A percentile compares a stretch with the other conserved stretches of the same genome.
Evolutionary conservation across 352 stramenopile species (phyloP).

Genomic region (Globisporangium takayamanum): DNA sequence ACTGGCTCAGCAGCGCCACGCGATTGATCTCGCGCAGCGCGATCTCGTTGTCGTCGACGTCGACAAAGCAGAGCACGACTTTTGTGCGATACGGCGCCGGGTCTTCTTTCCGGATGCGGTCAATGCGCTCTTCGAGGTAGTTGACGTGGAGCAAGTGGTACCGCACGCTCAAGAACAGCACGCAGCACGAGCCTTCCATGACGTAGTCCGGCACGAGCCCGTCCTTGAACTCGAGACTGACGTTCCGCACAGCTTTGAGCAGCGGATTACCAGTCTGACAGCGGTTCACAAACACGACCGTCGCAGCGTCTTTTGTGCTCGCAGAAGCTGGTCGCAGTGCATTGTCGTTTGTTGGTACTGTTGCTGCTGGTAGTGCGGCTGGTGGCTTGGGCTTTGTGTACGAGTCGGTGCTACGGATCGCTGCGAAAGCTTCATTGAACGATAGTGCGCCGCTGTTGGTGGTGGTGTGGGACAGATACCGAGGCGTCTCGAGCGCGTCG

Average conservation of each 20-base stretch:
- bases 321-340: constrained; percentile 3
- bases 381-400: constrained; percentile 28
- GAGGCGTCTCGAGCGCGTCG: constrained; percentile 12
- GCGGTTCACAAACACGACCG: constrained; percentile 65
- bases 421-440: constrained; percentile 55
- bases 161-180: constrained; percentile 87
- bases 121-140: constrained; percentile 90
- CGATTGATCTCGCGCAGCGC: constrained; percentile 92
- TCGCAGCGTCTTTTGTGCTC: constrained; percentile 34
- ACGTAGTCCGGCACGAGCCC: constrained; percentile 94
- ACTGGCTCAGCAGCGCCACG: constrained; percentile 85
- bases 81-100: constrained; percentile 74
- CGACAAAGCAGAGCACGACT: constrained; percentile 93
- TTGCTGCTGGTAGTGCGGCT: constrained; percentile 1
- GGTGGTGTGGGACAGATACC: constrained; percentile 32
- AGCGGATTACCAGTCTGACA: constrained; percentile 93
- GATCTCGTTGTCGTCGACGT: constrained; percentile 93
- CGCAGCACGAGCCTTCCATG: constrained; percentile 83
- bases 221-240: constrained; percentile 87
- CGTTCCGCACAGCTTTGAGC: constrained; percentile 90
- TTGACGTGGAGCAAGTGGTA: constrained; percentile 86
- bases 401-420: constrained; percentile 47
- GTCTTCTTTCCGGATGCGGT: constrained; percentile 81
- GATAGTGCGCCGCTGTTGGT: constrained; percentile 17
- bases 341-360: neutral